These are phyloP conservation scores for Selaginella tamariscina DNA, from an alignment of 75 land plant genomes.

Conservation along the genomic window DNA sequence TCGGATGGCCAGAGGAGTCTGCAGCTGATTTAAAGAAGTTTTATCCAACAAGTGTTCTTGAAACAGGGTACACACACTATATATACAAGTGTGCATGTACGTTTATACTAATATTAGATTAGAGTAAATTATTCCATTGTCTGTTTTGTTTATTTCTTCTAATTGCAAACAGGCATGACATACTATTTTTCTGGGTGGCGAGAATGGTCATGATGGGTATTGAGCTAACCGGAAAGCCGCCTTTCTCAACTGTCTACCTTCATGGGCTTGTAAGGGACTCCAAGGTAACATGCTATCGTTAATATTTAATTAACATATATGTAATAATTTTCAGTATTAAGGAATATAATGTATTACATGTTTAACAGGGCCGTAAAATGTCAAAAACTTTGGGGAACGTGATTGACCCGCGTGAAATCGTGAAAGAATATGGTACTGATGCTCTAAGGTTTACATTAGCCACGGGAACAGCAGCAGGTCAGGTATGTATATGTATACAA, in stretches of 20 bases:
- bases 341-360: too few relatives aligned
- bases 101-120: not conserved
- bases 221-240: conserved; percentile 84
- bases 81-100: not conserved
- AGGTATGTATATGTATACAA: conserved; percentile 35
- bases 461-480: conserved; percentile 83
- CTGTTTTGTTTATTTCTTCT: not conserved
- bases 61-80: conserved; percentile 63
- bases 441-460: conserved; percentile 86
- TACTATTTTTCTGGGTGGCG: conserved; percentile 99
- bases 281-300: too few relatives aligned
- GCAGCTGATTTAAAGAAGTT: conserved; percentile 57
- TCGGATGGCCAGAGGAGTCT: conserved; percentile 88
- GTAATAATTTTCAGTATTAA: too few relatives aligned
- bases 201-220: conserved; percentile 99
- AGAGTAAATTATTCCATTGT: not conserved
- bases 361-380: conserved; percentile 98
- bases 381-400: conserved; percentile 95
- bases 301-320: too few relatives aligned
- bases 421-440: conserved; percentile 89
- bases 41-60: conserved; percentile 90
- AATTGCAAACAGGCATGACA: conserved; percentile 64
- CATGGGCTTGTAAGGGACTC: conserved; percentile 96
- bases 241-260: conserved; percentile 77
- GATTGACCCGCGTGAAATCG: conserved; percentile 78